Evolutionary conservation across 257 asterid species (phyloP).

Genomic region (Fraxinus excelsior): DNA sequence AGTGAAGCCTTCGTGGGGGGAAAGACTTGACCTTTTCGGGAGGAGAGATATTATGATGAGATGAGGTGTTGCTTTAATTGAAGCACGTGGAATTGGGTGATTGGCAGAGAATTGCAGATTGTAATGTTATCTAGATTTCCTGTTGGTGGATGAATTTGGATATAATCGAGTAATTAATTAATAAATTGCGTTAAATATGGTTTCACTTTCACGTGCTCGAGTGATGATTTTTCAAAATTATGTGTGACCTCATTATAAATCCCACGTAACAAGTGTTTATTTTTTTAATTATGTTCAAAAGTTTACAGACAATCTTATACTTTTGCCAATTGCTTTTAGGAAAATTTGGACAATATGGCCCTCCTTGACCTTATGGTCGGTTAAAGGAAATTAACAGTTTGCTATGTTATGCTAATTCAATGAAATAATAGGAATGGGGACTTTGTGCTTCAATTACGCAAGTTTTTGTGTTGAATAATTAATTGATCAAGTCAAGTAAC

Average conservation of each 20-base stretch:
- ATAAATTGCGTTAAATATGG: neutral
- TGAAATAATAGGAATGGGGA: too few relatives aligned
- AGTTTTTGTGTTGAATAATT: too few relatives aligned
- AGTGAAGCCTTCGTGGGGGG: constrained; percentile 29
- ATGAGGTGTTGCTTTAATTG: constrained; percentile 25
- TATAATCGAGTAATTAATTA: neutral
- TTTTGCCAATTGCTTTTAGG: neutral
- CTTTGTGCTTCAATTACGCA: neutral
- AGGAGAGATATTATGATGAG: constrained; percentile 33
- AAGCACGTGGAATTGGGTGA: constrained; percentile 41
- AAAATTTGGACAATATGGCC: neutral
- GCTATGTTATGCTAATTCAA: neutral
- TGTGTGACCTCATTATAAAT: neutral
- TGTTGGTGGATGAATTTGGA: constrained; percentile 13
- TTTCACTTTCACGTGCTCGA: constrained; percentile 9
- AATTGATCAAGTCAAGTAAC: too few relatives aligned
- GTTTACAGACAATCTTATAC: neutral
- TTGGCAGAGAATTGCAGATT: constrained; percentile 37
- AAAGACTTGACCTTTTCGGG: constrained; percentile 22
- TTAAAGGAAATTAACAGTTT: neutral
- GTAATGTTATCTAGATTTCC: constrained; percentile 56
- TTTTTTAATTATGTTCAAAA: neutral
- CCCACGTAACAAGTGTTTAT: neutral
- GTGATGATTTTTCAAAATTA: constrained; percentile 26
- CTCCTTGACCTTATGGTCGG: neutral